phyloP scores from a whole-genome alignment of 345 rosid genomes.

The Streptanthus diversifolius region DNA sequence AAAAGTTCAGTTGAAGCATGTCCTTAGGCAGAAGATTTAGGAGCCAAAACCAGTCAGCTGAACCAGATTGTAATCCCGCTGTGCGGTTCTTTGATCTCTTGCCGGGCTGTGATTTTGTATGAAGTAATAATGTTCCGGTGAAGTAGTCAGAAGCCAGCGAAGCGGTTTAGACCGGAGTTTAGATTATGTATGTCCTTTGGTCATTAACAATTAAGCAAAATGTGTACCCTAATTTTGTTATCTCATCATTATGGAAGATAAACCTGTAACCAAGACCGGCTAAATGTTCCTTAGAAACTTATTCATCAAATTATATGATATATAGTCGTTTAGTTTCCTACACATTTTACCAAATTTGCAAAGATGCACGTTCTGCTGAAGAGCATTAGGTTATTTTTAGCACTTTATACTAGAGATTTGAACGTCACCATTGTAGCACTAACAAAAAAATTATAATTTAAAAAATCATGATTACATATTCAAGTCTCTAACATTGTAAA shows the following conservation, averaged over 20 bases:
- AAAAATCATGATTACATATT: neutral
- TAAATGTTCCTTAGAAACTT: slow-evolving; percentile 19
- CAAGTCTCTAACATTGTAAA: too few species aligned
- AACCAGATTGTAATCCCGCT: neutral
- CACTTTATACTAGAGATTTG: neutral
- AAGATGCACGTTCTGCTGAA: neutral
- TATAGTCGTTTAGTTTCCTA: slow-evolving; percentile 1
- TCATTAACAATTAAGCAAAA: slow-evolving; percentile 28
- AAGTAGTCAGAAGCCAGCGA: slow-evolving; percentile 8
- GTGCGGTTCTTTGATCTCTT: slow-evolving; percentile 28
- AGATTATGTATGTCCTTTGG: slow-evolving; percentile 24
- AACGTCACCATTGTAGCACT: neutral
- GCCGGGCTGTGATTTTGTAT: slow-evolving; percentile 34
- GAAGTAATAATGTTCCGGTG: slow-evolving; percentile 36
- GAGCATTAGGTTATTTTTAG: too few species aligned
- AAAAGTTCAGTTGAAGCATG: slow-evolving; percentile 82
- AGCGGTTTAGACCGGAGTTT: slow-evolving; percentile 10
- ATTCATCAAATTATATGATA: slow-evolving; percentile 12
- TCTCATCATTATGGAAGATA: slow-evolving; percentile 21
- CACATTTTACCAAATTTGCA: neutral
- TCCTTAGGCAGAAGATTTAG: slow-evolving; percentile 88
- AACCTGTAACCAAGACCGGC: slow-evolving; percentile 20
- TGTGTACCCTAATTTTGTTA: slow-evolving; percentile 24
- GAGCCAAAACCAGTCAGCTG: neutral
- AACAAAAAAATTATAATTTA: neutral